Evolutionary conservation across 768 basidiomycete species (phyloP).

Genomic region (Daedalea quercina): DNA sequence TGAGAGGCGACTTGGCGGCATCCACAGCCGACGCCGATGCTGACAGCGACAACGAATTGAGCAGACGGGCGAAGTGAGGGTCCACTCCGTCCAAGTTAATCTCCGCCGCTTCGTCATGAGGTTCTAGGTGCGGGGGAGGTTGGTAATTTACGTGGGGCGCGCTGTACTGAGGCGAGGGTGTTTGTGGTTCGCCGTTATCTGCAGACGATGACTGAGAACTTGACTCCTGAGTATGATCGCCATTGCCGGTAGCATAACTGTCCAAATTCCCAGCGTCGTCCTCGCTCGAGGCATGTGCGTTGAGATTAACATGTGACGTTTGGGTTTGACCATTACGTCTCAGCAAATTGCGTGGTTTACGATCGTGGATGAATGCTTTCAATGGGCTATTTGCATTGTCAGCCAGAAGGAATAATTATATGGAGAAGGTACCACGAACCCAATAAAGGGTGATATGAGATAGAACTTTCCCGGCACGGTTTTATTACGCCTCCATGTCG

Average conservation of each 20-base stretch:
- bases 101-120: background rate
- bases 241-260: constrained; percentile 24
- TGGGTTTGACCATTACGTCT: constrained; percentile 30
- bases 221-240: constrained; percentile 43
- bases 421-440: constrained; percentile 36
- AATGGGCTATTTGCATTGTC: constrained; percentile 36
- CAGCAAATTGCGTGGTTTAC: constrained; percentile 44
- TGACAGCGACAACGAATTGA: constrained; percentile 58
- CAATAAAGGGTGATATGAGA: constrained; percentile 90
- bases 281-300: constrained; percentile 22
- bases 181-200: constrained; percentile 55
- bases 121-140: background rate
- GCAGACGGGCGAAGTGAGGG: constrained; percentile 64
- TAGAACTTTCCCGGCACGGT: constrained; percentile 78
- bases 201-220: constrained; percentile 60
- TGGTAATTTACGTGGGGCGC: constrained; percentile 31
- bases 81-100: constrained; percentile 39
- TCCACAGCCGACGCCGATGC: constrained; percentile 28
- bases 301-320: constrained; percentile 11
- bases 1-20: constrained; percentile 1
- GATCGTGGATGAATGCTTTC: constrained; percentile 61
- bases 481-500: constrained; percentile 85
- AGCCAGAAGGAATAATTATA: constrained; percentile 4
- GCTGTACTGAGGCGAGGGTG: constrained; percentile 54
- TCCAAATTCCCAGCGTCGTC: constrained; percentile 16